Evolutionary conservation across 164 flowering plant genomes (phyloP), one percentile per base, ranked within the genome.

Genomic region (Chimonanthus praecox): DNA sequence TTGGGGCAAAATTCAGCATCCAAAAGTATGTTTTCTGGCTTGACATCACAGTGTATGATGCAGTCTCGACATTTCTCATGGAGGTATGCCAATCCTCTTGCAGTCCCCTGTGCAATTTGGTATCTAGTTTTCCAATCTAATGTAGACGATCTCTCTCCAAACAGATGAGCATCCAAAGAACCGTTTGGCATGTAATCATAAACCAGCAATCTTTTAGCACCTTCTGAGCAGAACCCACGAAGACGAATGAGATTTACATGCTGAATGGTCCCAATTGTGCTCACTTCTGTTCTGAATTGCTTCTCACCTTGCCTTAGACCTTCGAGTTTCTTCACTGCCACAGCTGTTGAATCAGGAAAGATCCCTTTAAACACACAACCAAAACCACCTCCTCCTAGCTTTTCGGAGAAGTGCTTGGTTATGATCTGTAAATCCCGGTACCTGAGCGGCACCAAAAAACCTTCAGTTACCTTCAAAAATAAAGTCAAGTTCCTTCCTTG

Each of bases 131-230:
- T 77, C 85, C 85, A 83, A 62, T 77, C 76, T 66, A 83, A 68
- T 6, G 62, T 20, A 9, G 51, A 21, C 0, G 72, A 47, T 64
- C 62, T 58, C 16, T 73, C 33, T 20, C 43, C 68, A 72, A 86
- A 86, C 68, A 88, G 73, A 76, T 77, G 79, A 15, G 78, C 63
- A 16, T 82, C 85, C 50, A 86, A 73, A 63, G 91, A 88, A 7
- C 87, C 81, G 7, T 84, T 86, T 3, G 84, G 86, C 91, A 86
- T 85, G 76, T 84, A 88, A 47, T 85, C 88, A 65, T 87, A 89
- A 4, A 89, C 89, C 72, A 89, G 73, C 79, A 83, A 70, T 68
- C 80, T 84, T 46, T 78, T 79, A 33, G 73, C 64, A 54, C 83
- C 82, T 74, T 87, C 86, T 1, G 85, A 80, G 77, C 89, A 88